phyloP scores from a whole-genome alignment of 768 basidiomycete species.

The Nevesoporus exiguus region DNA sequence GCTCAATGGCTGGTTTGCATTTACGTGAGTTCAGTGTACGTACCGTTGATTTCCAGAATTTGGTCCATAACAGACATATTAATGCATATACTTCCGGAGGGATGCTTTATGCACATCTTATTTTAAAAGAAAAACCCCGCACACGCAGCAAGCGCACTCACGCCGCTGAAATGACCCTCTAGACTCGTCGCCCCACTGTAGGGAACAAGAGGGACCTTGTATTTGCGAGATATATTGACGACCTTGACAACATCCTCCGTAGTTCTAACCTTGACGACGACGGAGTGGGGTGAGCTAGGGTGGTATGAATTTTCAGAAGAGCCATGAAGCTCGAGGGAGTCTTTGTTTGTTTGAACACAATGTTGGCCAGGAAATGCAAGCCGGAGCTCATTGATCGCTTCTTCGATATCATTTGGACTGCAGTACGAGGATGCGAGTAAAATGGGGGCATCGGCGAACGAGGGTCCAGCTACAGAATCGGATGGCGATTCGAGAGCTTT shows the following conservation, averaged over 20 bases:
- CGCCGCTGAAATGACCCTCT: constrained; percentile 83
- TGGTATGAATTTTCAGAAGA: constrained; percentile 71
- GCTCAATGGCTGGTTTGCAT: not conserved
- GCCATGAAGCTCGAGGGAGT: constrained; percentile 53
- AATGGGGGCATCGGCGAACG: not conserved
- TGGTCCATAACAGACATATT: constrained; percentile 66
- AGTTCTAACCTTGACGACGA: constrained; percentile 54
- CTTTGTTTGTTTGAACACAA: constrained; percentile 48
- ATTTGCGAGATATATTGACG: constrained; percentile 72
- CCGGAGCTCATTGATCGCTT: constrained; percentile 53
- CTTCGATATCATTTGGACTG: constrained; percentile 41
- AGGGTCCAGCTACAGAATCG: not conserved
- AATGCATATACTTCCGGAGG: constrained; percentile 62
- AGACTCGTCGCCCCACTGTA: constrained; percentile 85
- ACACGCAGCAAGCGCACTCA: constrained; percentile 28
- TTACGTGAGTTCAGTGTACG: constrained; percentile 19
- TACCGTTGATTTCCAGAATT: constrained; percentile 55
- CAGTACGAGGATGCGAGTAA: constrained; percentile 38
- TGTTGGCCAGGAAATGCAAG: constrained; percentile 43
- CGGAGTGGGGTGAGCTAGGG: constrained; percentile 51
- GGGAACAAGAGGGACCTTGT: constrained; percentile 71
- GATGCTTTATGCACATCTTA: constrained; percentile 25
- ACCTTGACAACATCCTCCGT: constrained; percentile 83
- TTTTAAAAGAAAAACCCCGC: no score
- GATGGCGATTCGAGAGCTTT: not conserved